Percentiles rank a stretch among this genome's conserved stretches.
Evolutionary conservation across 768 basidiomycete species (phyloP).

Genomic region (Gyrodon lividus): DNA sequence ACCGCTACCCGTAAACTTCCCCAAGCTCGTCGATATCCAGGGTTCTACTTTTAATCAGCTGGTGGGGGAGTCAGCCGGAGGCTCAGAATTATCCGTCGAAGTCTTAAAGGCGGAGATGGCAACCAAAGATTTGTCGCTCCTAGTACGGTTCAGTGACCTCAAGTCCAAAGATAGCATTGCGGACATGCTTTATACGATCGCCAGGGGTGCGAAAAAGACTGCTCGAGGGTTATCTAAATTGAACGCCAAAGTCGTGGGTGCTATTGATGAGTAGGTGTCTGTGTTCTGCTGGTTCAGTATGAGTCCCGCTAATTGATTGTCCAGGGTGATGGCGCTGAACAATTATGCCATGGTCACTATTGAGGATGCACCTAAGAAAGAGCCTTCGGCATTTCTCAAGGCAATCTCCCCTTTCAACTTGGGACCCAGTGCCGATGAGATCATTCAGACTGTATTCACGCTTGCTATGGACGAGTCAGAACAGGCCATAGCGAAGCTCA

Average conservation of each 20-base stretch:
- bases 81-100: conserved; percentile 59
- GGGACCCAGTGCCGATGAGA: conserved; percentile 38
- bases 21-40: conserved; percentile 58
- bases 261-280: conserved; percentile 66
- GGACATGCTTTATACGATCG: conserved; percentile 51
- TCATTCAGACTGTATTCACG: conserved; percentile 54
- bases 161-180: conserved; percentile 58
- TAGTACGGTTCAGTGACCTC: conserved; percentile 64
- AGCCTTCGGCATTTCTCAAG: conserved; percentile 30
- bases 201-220: conserved; percentile 58
- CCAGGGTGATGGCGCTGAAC: conserved; percentile 71
- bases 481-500: conserved; percentile 48
- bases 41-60: conserved; percentile 62
- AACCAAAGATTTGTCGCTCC: conserved; percentile 60
- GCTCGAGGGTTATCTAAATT: conserved; percentile 61
- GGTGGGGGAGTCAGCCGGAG: conserved; percentile 55
- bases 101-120: conserved; percentile 80
- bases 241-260: conserved; percentile 65
- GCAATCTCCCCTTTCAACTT: conserved; percentile 41
- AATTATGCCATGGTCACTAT: conserved; percentile 67
- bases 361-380: conserved; percentile 31
- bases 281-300: not conserved
- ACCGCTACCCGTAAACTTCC: conserved; percentile 53
- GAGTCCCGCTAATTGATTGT: conserved; percentile 2
- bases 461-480: conserved; percentile 63